Conservation (phyloP, 2,329 filamentous ascomycete genomes). For the Xylaria hypoxylon region DNA sequence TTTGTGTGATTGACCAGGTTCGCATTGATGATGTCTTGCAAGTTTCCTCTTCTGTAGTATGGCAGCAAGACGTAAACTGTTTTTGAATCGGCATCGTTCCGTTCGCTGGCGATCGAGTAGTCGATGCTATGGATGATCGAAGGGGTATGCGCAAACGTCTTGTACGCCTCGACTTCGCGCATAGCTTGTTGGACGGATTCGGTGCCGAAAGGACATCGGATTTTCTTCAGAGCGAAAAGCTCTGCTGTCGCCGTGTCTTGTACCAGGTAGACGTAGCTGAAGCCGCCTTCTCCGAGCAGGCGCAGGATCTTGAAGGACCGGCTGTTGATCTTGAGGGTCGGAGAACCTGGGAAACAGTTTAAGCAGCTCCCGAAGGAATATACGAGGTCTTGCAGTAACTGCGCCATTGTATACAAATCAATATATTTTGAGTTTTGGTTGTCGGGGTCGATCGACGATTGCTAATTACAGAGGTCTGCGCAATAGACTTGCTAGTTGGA, state of each 20-base stretch:
- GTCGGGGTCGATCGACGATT: constrained; percentile 1
- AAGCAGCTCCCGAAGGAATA: constrained; percentile 95
- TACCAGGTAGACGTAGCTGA: constrained; percentile 98
- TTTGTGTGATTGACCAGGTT: constrained; percentile 94
- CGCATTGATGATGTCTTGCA: constrained; percentile 98
- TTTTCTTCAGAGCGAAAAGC: constrained; percentile 97
- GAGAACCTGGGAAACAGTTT: constrained; percentile 94
- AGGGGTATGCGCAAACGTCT: constrained; percentile 82
- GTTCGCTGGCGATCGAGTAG: constrained; percentile 66
- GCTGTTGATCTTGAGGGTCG: constrained; percentile 93
- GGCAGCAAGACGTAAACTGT: constrained; percentile 97
- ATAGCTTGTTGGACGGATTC: constrained; percentile 95
- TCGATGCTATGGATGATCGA: constrained; percentile 72
- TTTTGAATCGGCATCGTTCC: constrained; percentile 76
- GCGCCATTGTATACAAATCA: constrained; percentile 69
- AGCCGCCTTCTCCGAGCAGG: constrained; percentile 95
- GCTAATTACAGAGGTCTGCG: constrained; percentile 26
- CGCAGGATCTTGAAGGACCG: constrained; percentile 96
- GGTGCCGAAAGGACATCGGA: constrained; percentile 96
- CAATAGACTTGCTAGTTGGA: constrained; percentile 15
- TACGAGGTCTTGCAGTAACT: constrained; percentile 87
- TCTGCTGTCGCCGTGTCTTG: constrained; percentile 87
- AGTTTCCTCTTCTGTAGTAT: constrained; percentile 93
- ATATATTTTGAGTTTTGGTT: not conserved
- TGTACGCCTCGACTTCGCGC: constrained; percentile 97